phyloP scores from a whole-genome alignment of 352 stramenopile species.

The Globisporangium solare region DNA sequence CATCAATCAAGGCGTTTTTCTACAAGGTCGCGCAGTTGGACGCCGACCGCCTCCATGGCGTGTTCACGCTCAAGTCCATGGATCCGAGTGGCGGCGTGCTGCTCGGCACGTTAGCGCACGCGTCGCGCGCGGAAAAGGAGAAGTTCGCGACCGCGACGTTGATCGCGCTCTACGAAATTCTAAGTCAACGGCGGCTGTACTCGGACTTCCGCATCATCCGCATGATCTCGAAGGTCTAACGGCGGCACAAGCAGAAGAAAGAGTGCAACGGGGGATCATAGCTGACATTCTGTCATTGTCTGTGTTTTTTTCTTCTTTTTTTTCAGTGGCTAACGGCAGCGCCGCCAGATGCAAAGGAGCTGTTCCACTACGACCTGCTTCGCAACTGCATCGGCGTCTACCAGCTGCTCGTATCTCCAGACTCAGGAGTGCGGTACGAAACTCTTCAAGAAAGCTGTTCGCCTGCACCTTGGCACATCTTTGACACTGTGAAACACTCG shows the following conservation, averaged over 20 bases:
- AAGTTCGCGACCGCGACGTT: constrained; percentile 26
- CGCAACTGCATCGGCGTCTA: constrained; percentile 63
- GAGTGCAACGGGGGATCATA: neutral
- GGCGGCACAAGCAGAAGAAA: neutral
- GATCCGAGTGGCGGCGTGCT: constrained; percentile 4
- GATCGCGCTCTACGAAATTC: constrained; percentile 73
- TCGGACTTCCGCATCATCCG: constrained; percentile 80
- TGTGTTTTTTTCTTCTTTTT: too few relatives aligned
- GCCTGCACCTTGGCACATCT: neutral
- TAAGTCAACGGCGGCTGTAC: constrained; percentile 68
- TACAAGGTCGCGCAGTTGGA: constrained; percentile 70
- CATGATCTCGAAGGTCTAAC: constrained; percentile 54
- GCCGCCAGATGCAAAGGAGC: constrained; percentile 28
- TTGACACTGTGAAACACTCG: neutral
- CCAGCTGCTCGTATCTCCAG: constrained; percentile 71
- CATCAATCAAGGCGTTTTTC: constrained; percentile 76
- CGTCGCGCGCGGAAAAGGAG: constrained; percentile 11
- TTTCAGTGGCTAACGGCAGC: constrained; percentile 48
- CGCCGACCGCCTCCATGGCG: constrained; percentile 52
- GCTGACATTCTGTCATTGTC: constrained; percentile 2
- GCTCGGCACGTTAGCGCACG: neutral
- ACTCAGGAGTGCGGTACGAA: constrained; percentile 65
- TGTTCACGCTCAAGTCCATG: constrained; percentile 26
- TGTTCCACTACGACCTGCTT: constrained; percentile 42
- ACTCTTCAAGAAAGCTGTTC: neutral